Conservation (phyloP, 306 rosid species). For the Trifolium pratense region DNA sequence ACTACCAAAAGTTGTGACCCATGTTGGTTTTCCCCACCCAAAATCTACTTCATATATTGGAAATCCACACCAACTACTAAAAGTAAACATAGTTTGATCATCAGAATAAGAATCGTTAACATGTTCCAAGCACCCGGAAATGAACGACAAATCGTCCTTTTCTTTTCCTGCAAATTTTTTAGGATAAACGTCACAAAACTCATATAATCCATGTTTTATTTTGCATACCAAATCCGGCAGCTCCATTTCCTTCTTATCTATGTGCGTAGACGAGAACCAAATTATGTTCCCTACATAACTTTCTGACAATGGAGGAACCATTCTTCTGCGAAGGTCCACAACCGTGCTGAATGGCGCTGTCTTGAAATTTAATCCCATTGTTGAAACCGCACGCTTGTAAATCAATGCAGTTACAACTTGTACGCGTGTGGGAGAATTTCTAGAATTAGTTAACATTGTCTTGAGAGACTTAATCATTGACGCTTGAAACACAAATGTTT, state of each 20-base stretch:
- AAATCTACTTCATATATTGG: slow-evolving; percentile 49
- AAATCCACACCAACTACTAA: slow-evolving; percentile 51
- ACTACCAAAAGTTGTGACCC: slow-evolving; percentile 40
- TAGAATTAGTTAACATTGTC: slow-evolving; percentile 30
- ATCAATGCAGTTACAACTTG: slow-evolving; percentile 52
- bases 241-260: not conserved
- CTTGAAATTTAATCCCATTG: not conserved
- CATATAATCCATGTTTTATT: slow-evolving; percentile 27
- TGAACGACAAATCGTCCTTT: not conserved
- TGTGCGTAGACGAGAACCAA: not conserved
- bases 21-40: slow-evolving; percentile 61
- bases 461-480: slow-evolving; percentile 43
- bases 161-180: slow-evolving; percentile 30
- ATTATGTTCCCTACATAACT: slow-evolving; percentile 46
- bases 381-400: slow-evolving; percentile 35
- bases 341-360: not conserved
- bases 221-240: slow-evolving; percentile 39
- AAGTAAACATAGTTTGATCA: not conserved
- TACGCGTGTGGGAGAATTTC: slow-evolving; percentile 45
- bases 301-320: slow-evolving; percentile 44
- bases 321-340: slow-evolving; percentile 47
- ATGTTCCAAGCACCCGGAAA: slow-evolving; percentile 14
- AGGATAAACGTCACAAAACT: slow-evolving; percentile 17
- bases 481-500: slow-evolving; percentile 51
- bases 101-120: not conserved